Evolutionary conservation across 495 filamentous ascomycete species (phyloP).

Genomic region (Lophiostoma macrostomum): DNA sequence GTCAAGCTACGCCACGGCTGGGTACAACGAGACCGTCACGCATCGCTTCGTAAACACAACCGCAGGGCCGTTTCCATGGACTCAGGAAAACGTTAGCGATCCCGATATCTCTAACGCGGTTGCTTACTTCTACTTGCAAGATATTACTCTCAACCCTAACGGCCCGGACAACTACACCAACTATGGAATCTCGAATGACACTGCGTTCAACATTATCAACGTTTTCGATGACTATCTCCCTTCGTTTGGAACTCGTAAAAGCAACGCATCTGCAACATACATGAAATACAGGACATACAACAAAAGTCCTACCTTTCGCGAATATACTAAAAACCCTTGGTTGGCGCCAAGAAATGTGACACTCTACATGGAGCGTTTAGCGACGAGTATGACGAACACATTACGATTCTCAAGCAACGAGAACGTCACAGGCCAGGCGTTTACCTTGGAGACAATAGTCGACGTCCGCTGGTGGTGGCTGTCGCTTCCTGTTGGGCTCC

Average conservation of each 20-base stretch:
- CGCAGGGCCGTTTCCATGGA: constrained; percentile 1
- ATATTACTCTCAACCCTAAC: constrained; percentile 1
- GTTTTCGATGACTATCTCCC: constrained; percentile 6
- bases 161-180: background rate
- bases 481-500: background rate
- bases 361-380: constrained; percentile 1
- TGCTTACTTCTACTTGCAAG: background rate
- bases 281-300: background rate
- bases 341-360: constrained; percentile 8
- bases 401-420: constrained; percentile 3
- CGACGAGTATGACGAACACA: constrained; percentile 3
- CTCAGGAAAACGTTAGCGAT: background rate
- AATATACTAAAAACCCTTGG: background rate
- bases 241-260: background rate
- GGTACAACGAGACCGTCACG: constrained; percentile 4
- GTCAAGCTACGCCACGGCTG: background rate
- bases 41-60: constrained; percentile 5
- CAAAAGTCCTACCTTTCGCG: background rate
- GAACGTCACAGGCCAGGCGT: background rate
- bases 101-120: background rate
- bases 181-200: constrained; percentile 4
- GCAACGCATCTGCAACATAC: background rate
- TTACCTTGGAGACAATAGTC: background rate
- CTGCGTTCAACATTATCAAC: background rate
- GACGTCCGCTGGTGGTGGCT: constrained; percentile 5